These are phyloP conservation scores for Backusella liffmaniae DNA, from an alignment of 192 early-diverging fungal species.

Conservation along the genomic window DNA sequence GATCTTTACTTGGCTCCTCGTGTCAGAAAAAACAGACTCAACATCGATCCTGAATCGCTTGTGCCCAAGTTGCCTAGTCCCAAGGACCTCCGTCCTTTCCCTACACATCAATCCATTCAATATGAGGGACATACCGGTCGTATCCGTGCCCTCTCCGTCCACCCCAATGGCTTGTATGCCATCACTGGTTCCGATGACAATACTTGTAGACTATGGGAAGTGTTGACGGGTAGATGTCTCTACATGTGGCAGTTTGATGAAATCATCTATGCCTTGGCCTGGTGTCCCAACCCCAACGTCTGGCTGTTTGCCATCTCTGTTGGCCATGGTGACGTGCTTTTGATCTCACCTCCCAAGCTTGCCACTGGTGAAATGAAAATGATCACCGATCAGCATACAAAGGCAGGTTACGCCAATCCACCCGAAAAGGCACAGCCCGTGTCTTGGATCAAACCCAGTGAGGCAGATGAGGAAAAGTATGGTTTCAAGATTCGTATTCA, in stretches of 20 bases:
- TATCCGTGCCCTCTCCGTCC: constrained; percentile 82
- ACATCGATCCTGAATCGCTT: constrained; percentile 89
- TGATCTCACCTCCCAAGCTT: constrained; percentile 50
- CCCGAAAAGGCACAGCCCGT: constrained; percentile 26
- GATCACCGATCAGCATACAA: constrained; percentile 44
- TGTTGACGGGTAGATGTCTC: constrained; percentile 85
- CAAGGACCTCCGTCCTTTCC: constrained; percentile 94
- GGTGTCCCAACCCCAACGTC: constrained; percentile 84
- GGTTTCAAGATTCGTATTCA: constrained; percentile 46
- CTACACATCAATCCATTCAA: constrained; percentile 70
- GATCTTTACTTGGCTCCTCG: constrained; percentile 97
- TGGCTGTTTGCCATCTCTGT: constrained; percentile 76
- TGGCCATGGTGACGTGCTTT: constrained; percentile 54
- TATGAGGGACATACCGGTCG: constrained; percentile 82
- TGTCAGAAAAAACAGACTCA: constrained; percentile 77
- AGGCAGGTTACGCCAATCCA: constrained; percentile 41
- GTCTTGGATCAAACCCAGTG: constrained; percentile 54
- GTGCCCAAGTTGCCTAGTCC: constrained; percentile 95
- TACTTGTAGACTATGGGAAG: constrained; percentile 89
- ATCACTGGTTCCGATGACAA: constrained; percentile 90
- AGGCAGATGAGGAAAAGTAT: constrained; percentile 44
- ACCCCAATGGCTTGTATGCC: constrained; percentile 90
- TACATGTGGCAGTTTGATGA: constrained; percentile 71
- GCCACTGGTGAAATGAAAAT: constrained; percentile 43
- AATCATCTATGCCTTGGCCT: constrained; percentile 71